Conservation (phyloP, 1,284 basidiomycete species). For the Malassezia yamatoensis region DNA sequence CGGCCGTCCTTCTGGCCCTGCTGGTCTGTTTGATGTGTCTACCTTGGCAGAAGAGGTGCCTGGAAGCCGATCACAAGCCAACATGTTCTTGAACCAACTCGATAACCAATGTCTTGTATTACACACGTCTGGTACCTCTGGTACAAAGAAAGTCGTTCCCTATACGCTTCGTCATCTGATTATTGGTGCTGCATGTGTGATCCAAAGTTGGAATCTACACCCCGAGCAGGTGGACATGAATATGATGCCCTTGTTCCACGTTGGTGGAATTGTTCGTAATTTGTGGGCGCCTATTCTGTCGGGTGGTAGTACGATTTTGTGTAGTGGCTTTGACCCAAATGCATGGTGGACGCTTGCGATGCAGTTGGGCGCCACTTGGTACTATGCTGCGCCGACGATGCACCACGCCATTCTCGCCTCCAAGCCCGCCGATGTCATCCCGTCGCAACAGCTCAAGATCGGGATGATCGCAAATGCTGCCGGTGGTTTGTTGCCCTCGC, state of each 20-base stretch:
- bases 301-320: slow-evolving; percentile 45
- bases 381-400: slow-evolving; percentile 48
- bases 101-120: slow-evolving; percentile 44
- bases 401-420: slow-evolving; percentile 47
- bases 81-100: slow-evolving; percentile 30
- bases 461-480: slow-evolving; percentile 47
- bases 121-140: slow-evolving; percentile 47
- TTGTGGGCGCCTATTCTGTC: slow-evolving; percentile 46
- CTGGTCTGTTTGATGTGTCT: slow-evolving; percentile 44
- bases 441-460: slow-evolving; percentile 35
- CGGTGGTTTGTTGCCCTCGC: slow-evolving; percentile 45
- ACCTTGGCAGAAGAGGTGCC: slow-evolving; percentile 23
- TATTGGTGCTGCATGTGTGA: slow-evolving; percentile 45
- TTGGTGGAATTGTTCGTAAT: slow-evolving; percentile 47
- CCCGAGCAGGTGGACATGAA: slow-evolving; percentile 47
- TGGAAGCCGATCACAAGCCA: slow-evolving; percentile 15
- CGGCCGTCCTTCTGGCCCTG: slow-evolving; percentile 28
- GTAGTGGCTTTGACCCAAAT: slow-evolving; percentile 45
- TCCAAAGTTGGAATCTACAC: slow-evolving; percentile 41
- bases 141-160: slow-evolving; percentile 47
- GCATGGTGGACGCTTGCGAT: slow-evolving; percentile 44
- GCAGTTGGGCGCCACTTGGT: slow-evolving; percentile 47
- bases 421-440: slow-evolving; percentile 36
- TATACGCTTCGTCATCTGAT: slow-evolving; percentile 47
- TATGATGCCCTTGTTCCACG: slow-evolving; percentile 49